Evolutionary conservation across 495 filamentous ascomycete species (phyloP).

Genomic region (Xylaria venustula): DNA sequence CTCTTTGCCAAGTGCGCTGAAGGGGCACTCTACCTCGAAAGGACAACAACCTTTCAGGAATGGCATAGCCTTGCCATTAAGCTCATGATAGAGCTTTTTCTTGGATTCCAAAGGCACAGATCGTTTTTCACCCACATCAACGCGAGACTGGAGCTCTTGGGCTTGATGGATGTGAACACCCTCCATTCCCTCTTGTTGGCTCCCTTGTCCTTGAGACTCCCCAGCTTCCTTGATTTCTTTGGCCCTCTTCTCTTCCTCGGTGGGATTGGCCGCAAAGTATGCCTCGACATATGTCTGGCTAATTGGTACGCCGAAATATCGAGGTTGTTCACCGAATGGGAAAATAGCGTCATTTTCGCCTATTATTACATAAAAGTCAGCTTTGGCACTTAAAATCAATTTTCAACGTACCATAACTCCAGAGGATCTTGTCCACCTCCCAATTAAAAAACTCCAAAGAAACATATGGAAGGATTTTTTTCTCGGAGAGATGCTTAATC

Average conservation of each 20-base stretch:
- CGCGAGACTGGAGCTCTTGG: neutral
- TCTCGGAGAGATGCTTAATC: neutral
- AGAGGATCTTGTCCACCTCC: neutral
- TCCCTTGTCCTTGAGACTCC: neutral
- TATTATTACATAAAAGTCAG: neutral
- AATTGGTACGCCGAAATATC: neutral
- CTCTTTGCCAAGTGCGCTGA: neutral
- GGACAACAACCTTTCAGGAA: neutral
- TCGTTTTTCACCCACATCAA: too few relatives aligned
- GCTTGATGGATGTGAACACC: neutral
- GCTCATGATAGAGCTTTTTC: neutral
- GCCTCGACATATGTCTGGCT: neutral
- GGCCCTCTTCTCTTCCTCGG: neutral
- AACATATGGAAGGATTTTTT: neutral
- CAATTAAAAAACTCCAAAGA: neutral
- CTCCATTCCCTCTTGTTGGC: neutral
- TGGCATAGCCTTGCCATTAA: neutral
- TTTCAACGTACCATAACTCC: too few relatives aligned
- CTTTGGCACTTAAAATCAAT: neutral
- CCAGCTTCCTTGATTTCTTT: neutral
- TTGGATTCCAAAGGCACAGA: neutral
- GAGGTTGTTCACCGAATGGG: neutral
- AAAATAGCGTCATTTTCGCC: neutral
- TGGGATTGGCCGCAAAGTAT: neutral
- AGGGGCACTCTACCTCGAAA: neutral